Percentiles rank a stretch among this genome's conserved stretches.
phyloP scores from a whole-genome alignment of 208 protist species.

The Trypanosoma scelopori region DNA sequence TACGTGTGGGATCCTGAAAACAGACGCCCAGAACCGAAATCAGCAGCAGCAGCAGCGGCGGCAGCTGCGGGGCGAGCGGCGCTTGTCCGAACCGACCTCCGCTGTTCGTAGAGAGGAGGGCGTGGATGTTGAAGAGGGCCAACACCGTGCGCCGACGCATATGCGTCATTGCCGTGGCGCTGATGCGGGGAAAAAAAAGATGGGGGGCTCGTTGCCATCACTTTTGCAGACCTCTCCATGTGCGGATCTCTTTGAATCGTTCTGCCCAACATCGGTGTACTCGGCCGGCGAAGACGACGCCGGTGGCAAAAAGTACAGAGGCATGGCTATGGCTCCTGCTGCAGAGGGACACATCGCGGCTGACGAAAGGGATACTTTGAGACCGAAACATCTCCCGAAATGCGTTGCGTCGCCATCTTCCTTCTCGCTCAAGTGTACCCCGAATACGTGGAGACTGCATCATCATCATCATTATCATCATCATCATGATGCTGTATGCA shows the following conservation, averaged over 20 bases:
- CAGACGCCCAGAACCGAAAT: too few species aligned
- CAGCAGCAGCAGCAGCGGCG: too few species aligned
- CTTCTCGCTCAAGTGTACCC: neutral
- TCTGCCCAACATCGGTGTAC: constrained; percentile 10
- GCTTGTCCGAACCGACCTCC: too few species aligned
- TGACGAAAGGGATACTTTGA: neutral
- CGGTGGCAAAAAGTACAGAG: neutral
- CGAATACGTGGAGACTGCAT: neutral
- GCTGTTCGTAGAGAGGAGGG: too few species aligned
- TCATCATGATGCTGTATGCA: neutral
- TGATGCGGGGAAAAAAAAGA: too few species aligned
- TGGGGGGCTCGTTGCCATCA: too few species aligned
- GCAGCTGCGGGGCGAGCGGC: too few species aligned
- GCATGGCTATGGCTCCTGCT: neutral
- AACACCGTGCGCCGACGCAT: too few species aligned
- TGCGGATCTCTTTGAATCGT: neutral
- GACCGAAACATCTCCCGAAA: neutral
- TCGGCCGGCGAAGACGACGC: constrained; percentile 3
- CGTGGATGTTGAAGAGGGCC: too few species aligned
- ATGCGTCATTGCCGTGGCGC: too few species aligned
- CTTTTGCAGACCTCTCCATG: neutral
- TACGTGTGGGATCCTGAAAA: too few species aligned
- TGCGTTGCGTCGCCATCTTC: neutral
- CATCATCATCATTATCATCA: too few species aligned
- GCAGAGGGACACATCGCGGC: neutral